Percentiles rank a stretch among this genome's conserved stretches.
These are phyloP conservation scores for Ramularia endophylla DNA, from an alignment of 2,329 filamentous ascomycete species.

Conservation along the genomic window DNA sequence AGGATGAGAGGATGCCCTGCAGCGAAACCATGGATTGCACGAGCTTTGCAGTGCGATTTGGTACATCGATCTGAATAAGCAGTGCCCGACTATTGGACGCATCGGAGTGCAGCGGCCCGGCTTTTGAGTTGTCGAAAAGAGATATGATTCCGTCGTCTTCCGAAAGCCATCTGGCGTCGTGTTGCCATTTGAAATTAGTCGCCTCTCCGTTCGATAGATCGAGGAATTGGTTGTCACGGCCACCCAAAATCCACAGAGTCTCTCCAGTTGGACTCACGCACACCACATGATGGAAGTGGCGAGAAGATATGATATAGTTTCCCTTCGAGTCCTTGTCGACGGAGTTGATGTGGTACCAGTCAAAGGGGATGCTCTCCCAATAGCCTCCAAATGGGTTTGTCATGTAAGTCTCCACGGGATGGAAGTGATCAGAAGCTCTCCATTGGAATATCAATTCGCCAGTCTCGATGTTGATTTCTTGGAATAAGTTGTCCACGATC, in stretches of 20 bases:
- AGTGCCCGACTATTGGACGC: constrained; percentile 35
- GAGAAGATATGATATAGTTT: constrained; percentile 45
- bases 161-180: constrained; percentile 45
- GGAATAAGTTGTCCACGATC: constrained; percentile 40
- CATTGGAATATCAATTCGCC: constrained; percentile 37
- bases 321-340: constrained; percentile 43
- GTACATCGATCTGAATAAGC: constrained; percentile 33
- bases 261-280: constrained; percentile 40
- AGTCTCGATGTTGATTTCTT: constrained; percentile 40
- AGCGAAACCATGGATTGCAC: constrained; percentile 41
- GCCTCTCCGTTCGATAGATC: constrained; percentile 39
- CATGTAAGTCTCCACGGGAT: constrained; percentile 25
- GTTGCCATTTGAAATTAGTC: constrained; percentile 47
- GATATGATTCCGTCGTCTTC: constrained; percentile 28
- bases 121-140: constrained; percentile 47
- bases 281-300: constrained; percentile 39
- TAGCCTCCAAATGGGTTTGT: constrained; percentile 36
- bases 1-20: constrained; percentile 38
- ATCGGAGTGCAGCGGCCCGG: constrained; percentile 39
- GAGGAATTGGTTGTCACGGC: constrained; percentile 39
- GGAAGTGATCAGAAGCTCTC: constrained; percentile 34
- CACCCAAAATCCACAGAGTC: constrained; percentile 49
- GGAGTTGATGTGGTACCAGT: constrained; percentile 51
- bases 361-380: constrained; percentile 30
- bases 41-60: constrained; percentile 40